Conservation (phyloP, 345 rosid genomes). For the Eucalyptus regnans region DNA sequence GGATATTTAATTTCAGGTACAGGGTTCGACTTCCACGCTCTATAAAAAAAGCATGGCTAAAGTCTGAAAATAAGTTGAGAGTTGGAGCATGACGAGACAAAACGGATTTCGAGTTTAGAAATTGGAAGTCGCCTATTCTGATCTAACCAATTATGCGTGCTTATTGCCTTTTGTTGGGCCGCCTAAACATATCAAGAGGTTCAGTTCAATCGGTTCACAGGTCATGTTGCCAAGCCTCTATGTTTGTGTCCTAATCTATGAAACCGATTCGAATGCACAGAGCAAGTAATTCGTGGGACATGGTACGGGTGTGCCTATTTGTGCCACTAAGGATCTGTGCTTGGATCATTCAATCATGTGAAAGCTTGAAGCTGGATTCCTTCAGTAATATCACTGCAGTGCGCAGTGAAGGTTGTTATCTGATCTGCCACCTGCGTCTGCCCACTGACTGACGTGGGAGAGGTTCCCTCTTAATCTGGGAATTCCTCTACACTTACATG, state of each 20-base stretch:
- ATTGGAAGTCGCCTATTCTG: rapidly evolving
- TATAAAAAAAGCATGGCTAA: too few relatives aligned
- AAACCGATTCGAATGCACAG: not conserved
- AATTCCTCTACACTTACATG: not conserved
- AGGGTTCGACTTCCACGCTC: rapidly evolving
- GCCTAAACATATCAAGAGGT: not conserved
- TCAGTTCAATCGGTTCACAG: not conserved
- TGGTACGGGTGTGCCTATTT: not conserved
- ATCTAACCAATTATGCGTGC: not conserved
- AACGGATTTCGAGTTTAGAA: not conserved
- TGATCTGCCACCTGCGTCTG: not conserved
- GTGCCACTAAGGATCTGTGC: not conserved
- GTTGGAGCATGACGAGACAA: too few relatives aligned
- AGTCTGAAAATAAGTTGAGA: too few relatives aligned
- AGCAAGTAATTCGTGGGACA: not conserved
- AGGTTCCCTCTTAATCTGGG: not conserved
- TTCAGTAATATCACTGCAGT: not conserved
- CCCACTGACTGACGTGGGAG: not conserved
- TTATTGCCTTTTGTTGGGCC: not conserved
- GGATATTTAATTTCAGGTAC: rapidly evolving
- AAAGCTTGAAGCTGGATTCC: not conserved
- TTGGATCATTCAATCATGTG: not conserved
- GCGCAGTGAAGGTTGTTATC: not conserved
- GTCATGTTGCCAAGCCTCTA: not conserved
- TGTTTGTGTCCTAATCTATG: not conserved